Evolutionary conservation across 371 early-diverging fungal species (phyloP).

Genomic region (Choanephora cucurbitarum): DNA sequence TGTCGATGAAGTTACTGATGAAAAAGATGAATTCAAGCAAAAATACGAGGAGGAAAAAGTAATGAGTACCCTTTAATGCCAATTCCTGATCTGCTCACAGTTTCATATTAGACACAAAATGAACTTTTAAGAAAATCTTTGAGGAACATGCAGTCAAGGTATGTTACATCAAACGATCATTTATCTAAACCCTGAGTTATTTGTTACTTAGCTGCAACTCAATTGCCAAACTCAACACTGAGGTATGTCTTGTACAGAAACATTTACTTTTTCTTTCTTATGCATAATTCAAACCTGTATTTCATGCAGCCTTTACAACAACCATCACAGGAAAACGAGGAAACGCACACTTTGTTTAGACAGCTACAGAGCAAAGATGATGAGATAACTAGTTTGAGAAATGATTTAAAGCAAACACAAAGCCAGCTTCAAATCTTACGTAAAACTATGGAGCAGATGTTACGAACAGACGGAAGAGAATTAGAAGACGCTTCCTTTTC

Average conservation of each 20-base stretch:
- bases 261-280: not conserved
- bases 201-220: too few relatives aligned
- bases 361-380: constrained; percentile 20
- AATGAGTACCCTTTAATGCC: not conserved
- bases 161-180: not conserved
- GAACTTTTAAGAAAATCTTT: not conserved
- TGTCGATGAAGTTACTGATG: constrained; percentile 54
- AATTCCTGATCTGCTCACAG: not conserved
- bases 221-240: not conserved
- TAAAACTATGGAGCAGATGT: constrained; percentile 43
- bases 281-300: not conserved
- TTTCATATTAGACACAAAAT: not conserved
- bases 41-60: constrained; percentile 44
- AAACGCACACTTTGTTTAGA: constrained; percentile 13
- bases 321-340: constrained; percentile 6
- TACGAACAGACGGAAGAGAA: constrained; percentile 32
- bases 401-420: constrained; percentile 31
- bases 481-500: constrained; percentile 6
- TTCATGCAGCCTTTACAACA: constrained; percentile 9
- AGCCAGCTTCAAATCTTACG: constrained; percentile 33
- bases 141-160: not conserved
- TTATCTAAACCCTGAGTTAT: too few relatives aligned
- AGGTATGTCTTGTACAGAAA: not conserved
- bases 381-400: constrained; percentile 19
- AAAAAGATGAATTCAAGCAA: constrained; percentile 37